Evolutionary conservation across 1,284 basidiomycete species (phyloP), one percentile per base, ranked within the genome.

Genomic region (Mycosarcoma maydis): DNA sequence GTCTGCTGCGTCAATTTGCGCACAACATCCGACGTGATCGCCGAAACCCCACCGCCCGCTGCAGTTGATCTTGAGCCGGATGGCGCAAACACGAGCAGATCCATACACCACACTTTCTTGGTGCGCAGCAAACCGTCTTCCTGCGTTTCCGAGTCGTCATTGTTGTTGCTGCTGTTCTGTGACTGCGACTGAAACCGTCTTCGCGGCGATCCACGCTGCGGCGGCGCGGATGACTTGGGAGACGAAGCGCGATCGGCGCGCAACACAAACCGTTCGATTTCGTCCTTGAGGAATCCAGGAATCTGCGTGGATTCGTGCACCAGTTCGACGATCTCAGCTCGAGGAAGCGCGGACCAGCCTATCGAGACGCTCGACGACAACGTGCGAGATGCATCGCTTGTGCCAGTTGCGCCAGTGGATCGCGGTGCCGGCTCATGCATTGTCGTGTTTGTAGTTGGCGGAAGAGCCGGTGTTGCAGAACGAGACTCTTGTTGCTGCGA

Each of bases 91-190:
- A 53, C 20, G 11, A 70, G 50, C 11, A 71, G 32, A 20, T 71
- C 68, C 44, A 71, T 61, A 22, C 36, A 54, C 68, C 68, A 71
- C 5, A 61, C 17, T 19, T 47, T 46, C 17, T 71, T 71, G 20
- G 62, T 66, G 0, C 68, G 42, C 9, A 71, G 33, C 8, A 61
- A 49, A 1, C 55, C 57, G 29, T 71, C 68, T 27, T 71, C 68
- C 32, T 71, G 68, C 11, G 68, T 71, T 17, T 71, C 68, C 1
- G 46, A 51, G 20, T 71, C 62, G 48, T 67, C 62, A 20, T 37
- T 37, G 36, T 20, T 20, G 32, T 34, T 34, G 32, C 13, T 29
- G 27, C 32, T 34, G 37, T 68, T 52, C 2, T 45, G 43, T 3
- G 47, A 55, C 11, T 24, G 41, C 13, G 51, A 26, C 1, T 6